Evolutionary conservation across 305 asterid species (phyloP).

Genomic region (Solanum hybrid): DNA sequence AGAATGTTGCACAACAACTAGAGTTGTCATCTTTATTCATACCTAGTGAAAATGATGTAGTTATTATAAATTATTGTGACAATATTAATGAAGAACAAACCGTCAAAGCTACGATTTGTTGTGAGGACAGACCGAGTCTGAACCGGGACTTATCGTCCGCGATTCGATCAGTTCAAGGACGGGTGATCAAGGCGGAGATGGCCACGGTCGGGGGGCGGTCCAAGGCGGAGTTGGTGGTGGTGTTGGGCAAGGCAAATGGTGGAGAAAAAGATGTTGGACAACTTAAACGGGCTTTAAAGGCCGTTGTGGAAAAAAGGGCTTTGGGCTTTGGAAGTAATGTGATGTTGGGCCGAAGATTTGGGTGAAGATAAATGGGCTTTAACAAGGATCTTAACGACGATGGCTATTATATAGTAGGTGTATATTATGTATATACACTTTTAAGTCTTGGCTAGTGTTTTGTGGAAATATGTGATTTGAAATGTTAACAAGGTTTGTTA

Average conservation of each 20-base stretch:
- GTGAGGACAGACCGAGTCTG: constrained; percentile 25
- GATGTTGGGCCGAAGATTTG: constrained; percentile 3
- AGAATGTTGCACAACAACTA: constrained; percentile 12
- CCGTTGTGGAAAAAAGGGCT: constrained; percentile 21
- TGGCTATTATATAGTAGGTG: background rate
- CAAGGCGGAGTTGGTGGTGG: constrained; percentile 31
- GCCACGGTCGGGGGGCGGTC: constrained; percentile 32
- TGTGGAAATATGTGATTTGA: background rate
- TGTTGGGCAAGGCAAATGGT: constrained; percentile 7
- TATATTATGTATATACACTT: background rate
- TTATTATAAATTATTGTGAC: background rate
- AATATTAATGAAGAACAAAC: background rate
- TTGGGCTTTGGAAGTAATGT: constrained; percentile 3
- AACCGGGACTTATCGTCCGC: constrained; percentile 16
- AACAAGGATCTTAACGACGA: background rate
- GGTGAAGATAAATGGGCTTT: background rate
- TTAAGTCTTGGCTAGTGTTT: background rate
- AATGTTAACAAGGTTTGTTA: background rate
- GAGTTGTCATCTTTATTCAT: constrained; percentile 8
- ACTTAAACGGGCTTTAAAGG: constrained; percentile 24
- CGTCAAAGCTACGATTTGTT: constrained; percentile 19
- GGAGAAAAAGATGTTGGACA: constrained; percentile 13
- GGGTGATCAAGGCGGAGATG: constrained; percentile 29
- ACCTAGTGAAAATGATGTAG: constrained; percentile 24
- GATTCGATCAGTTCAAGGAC: constrained; percentile 12